Evolutionary conservation across 2,329 filamentous ascomycete species (phyloP), one percentile per base, ranked within the genome.

Genomic region (Rhexocercosporidium sp.): DNA sequence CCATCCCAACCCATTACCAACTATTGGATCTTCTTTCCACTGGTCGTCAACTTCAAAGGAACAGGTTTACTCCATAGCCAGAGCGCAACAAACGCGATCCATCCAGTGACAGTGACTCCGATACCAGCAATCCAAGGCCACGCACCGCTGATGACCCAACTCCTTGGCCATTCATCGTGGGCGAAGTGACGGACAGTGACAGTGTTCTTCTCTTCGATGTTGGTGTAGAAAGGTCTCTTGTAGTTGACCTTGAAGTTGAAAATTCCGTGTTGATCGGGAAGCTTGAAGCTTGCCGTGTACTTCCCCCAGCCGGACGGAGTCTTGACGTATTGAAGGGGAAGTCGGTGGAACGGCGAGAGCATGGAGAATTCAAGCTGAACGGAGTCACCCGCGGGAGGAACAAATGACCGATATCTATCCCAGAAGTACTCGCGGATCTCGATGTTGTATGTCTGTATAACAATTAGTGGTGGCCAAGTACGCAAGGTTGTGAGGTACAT

Each of bases 181-280:
- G 96, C 96, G 81, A 97, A 96, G 83, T 99, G 96, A 56, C 96
- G 88, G 37, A 99, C 93, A 0, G 94, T 97, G 62, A 98, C 94
- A 25, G 95, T 96, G 74, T 90, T 88, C 88, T 98, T 98, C 84
- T 97, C 94, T 78, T 97, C 94, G 62, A 99, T 79, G 78, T 90
- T 91, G 75, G 89, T 96, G 73, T 97, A 82, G 84, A 97, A 97
- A 1, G 95, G 94, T 7, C 96, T 90, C 85, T 97, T 97, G 86
- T 98, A 97, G 85, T 97, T 97, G 80, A 98, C 86, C 78, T 90
- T 89, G 86, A 99, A 98, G 83, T 97, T 97, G 86, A 98, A 99
- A 81, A 99, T 97, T 78, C 96, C 96, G 82, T 99, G 96, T 81
- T 99, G 96, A 79, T 99, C 96, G 4, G 96, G 96, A 3, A 95